phyloP scores from a whole-genome alignment of 345 rosid species.

The Sonneratia alba region DNA sequence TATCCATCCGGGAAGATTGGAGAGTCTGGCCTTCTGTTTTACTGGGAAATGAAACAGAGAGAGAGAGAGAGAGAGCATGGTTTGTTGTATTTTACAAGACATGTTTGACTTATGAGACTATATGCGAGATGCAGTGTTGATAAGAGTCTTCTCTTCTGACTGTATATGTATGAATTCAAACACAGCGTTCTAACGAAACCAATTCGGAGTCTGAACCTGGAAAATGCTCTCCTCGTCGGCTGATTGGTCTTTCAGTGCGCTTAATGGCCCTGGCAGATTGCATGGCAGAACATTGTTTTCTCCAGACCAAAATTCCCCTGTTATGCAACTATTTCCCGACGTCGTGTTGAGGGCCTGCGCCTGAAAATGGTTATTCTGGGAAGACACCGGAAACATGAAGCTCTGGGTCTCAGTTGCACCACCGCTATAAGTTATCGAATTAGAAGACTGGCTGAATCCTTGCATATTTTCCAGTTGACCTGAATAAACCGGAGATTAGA shows the following conservation, averaged over 20 bases:
- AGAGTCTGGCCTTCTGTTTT: background rate
- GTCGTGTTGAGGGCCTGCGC: background rate
- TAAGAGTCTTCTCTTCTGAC: too few species aligned
- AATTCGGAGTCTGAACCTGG: slow-evolving; percentile 20
- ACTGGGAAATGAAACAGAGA: background rate
- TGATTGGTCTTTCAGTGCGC: background rate
- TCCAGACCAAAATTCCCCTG: slow-evolving; percentile 2
- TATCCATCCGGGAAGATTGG: background rate
- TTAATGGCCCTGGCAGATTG: background rate
- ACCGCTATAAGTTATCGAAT: background rate
- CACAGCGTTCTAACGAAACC: slow-evolving; percentile 22
- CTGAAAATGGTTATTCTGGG: background rate
- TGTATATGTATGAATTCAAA: background rate
- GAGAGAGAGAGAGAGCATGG: background rate
- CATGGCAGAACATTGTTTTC: slow-evolving; percentile 15
- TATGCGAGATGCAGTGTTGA: too few species aligned
- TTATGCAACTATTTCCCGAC: background rate
- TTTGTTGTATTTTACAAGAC: too few species aligned
- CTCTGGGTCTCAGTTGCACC: background rate
- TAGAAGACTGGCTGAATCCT: background rate
- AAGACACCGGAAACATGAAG: background rate
- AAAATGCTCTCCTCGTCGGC: slow-evolving; percentile 9
- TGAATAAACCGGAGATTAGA: background rate
- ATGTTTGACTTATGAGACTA: background rate
- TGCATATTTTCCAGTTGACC: background rate